These are phyloP conservation scores for Thyridium curvatum DNA, from an alignment of 2,329 filamentous ascomycete genomes.

Conservation along the genomic window DNA sequence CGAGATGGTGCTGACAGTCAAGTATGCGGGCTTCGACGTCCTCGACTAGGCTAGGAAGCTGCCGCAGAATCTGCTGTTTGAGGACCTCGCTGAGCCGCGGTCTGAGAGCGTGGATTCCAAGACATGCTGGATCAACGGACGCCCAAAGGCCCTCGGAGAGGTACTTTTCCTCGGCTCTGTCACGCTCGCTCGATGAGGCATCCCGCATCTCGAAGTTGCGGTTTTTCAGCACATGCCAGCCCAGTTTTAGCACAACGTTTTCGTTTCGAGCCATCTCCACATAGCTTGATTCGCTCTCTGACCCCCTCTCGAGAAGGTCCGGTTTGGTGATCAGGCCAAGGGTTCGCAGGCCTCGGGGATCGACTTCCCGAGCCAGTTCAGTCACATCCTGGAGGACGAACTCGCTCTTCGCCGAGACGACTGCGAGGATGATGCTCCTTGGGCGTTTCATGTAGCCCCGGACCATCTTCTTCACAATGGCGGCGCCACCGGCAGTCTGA, in stretches of 20 bases:
- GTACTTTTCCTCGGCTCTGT: constrained; percentile 33
- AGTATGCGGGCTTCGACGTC: constrained; percentile 32
- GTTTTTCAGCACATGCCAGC: constrained; percentile 48
- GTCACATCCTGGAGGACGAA: constrained; percentile 53
- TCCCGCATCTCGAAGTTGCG: constrained; percentile 29
- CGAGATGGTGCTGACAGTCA: constrained; percentile 28
- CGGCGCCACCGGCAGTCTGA: constrained; percentile 35
- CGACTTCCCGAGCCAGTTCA: constrained; percentile 33
- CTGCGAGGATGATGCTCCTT: constrained; percentile 54
- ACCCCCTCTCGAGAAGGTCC: constrained; percentile 29
- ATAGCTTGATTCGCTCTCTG: constrained; percentile 31
- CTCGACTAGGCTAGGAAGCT: constrained; percentile 36
- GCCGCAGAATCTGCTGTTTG: constrained; percentile 33
- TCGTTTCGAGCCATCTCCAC: constrained; percentile 36
- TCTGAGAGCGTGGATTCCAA: constrained; percentile 43
- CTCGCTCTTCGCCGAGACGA: constrained; percentile 51
- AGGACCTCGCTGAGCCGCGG: constrained; percentile 44
- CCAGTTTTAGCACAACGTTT: constrained; percentile 39
- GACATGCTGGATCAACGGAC: constrained; percentile 19
- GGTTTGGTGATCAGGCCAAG: constrained; percentile 55
- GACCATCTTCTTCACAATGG: constrained; percentile 40
- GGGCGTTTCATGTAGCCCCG: constrained; percentile 47
- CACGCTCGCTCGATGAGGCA: constrained; percentile 23
- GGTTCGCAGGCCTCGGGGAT: constrained; percentile 31
- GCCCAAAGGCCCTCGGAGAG: constrained; percentile 35